Conservation (phyloP, 352 stramenopile species). For the Sclerospora graminicola region DNA sequence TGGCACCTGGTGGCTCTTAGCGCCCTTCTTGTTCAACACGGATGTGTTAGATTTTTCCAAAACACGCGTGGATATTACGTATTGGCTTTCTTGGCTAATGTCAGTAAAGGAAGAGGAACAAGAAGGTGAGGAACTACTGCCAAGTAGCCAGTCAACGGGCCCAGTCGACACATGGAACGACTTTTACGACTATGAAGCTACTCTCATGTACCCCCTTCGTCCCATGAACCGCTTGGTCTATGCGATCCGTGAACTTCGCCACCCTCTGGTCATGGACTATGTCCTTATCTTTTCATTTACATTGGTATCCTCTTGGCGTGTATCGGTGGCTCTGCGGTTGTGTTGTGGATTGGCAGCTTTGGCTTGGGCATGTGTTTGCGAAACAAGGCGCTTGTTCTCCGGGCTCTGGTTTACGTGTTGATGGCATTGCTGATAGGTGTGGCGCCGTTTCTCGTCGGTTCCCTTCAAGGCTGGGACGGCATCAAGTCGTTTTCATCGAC, state of each 20-base stretch:
- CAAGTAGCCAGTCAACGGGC: slow-evolving; percentile 8
- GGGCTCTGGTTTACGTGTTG: slow-evolving; percentile 59
- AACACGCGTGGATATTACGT: slow-evolving; percentile 68
- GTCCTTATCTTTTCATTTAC: slow-evolving; percentile 64
- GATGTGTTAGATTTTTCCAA: slow-evolving; percentile 82
- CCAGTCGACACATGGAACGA: slow-evolving; percentile 56
- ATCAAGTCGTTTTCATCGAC: slow-evolving; percentile 65
- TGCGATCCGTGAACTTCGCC: slow-evolving; percentile 59
- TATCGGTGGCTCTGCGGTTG: slow-evolving; percentile 42
- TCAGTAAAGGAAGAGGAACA: slow-evolving; percentile 34
- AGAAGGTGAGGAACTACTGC: slow-evolving; percentile 31
- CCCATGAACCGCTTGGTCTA: slow-evolving; percentile 62
- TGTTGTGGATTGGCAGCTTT: slow-evolving; percentile 63
- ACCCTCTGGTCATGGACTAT: slow-evolving; percentile 79
- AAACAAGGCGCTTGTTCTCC: slow-evolving; percentile 52
- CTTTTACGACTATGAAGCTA: slow-evolving; percentile 73
- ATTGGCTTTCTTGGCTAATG: slow-evolving; percentile 82
- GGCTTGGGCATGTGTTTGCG: slow-evolving; percentile 33
- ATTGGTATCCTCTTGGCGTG: slow-evolving; percentile 49
- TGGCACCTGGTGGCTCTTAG: slow-evolving; percentile 64
- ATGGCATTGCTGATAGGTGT: slow-evolving; percentile 53
- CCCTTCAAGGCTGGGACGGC: slow-evolving; percentile 45
- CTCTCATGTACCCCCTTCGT: slow-evolving; percentile 47
- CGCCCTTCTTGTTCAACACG: slow-evolving; percentile 84
- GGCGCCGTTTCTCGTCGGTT: slow-evolving; percentile 48